These are phyloP conservation scores for Hortaea sp. DNA, from an alignment of 2,329 filamentous ascomycete species.

Conservation along the genomic window DNA sequence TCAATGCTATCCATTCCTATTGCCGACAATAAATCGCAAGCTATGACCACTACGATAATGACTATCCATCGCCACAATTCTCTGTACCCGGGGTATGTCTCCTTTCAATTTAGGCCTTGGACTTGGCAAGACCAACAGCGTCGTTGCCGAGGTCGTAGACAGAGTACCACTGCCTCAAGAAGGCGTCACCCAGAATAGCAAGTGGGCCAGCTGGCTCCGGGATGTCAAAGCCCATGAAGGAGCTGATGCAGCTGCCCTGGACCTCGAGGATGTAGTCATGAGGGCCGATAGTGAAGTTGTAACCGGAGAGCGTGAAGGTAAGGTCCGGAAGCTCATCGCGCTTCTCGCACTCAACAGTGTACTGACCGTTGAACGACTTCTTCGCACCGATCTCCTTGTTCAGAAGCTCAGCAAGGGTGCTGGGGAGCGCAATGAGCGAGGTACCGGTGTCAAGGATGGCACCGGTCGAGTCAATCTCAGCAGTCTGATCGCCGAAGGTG, in stretches of 20 bases:
- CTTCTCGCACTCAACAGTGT: constrained; percentile 81
- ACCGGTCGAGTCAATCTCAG: constrained; percentile 87
- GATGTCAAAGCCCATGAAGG: constrained; percentile 88
- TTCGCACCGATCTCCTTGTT: constrained; percentile 97
- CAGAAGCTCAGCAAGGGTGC: constrained; percentile 82
- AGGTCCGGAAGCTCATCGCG: constrained; percentile 78
- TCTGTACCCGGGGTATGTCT: no score
- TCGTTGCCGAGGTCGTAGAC: constrained; percentile 90
- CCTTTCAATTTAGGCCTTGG: constrained; percentile 46
- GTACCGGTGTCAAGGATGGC: constrained; percentile 97
- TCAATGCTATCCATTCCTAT: no score
- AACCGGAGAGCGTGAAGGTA: constrained; percentile 78
- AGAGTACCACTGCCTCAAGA: constrained; percentile 79
- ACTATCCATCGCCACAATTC: no score
- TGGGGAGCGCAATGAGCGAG: constrained; percentile 90
- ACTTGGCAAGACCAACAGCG: constrained; percentile 78
- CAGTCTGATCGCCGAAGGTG: constrained; percentile 73
- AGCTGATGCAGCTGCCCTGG: constrained; percentile 89
- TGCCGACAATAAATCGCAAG: no score
- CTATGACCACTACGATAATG: no score
- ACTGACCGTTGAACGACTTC: constrained; percentile 96
- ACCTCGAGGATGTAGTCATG: constrained; percentile 95
- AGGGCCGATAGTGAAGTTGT: constrained; percentile 83
- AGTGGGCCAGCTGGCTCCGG: constrained; percentile 81
- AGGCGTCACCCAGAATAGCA: constrained; percentile 83